These are phyloP conservation scores for Coemansia sp. DNA, from an alignment of 192 early-diverging fungal genomes.

Conservation along the genomic window DNA sequence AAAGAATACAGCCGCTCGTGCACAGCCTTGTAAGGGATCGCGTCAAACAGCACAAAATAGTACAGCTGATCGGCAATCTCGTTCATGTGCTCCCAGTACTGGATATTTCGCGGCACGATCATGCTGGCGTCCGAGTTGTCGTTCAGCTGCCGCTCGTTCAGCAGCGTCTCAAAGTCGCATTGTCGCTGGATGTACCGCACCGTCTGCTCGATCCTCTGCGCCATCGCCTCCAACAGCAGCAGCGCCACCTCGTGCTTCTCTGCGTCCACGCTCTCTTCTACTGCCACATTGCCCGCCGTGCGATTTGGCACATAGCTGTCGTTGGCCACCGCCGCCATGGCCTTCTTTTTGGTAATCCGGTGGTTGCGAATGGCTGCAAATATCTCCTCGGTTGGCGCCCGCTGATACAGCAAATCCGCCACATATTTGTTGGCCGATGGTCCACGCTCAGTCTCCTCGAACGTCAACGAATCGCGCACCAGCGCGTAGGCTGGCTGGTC, in stretches of 20 bases:
- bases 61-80: slow-evolving; percentile 75
- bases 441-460: slow-evolving; percentile 53
- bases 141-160: slow-evolving; percentile 37
- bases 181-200: slow-evolving; percentile 46
- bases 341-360: slow-evolving; percentile 47
- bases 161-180: slow-evolving; percentile 53
- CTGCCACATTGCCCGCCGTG: background rate
- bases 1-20: slow-evolving; percentile 56
- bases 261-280: slow-evolving; percentile 18
- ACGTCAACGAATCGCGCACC: slow-evolving; percentile 61
- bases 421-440: slow-evolving; percentile 58
- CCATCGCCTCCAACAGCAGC: slow-evolving; percentile 46
- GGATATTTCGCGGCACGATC: slow-evolving; percentile 63
- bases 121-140: slow-evolving; percentile 52
- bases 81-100: slow-evolving; percentile 72
- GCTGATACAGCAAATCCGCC: slow-evolving; percentile 68
- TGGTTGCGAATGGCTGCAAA: slow-evolving; percentile 58
- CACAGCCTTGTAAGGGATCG: slow-evolving; percentile 58
- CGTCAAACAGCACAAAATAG: slow-evolving; percentile 61
- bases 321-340: slow-evolving; percentile 38
- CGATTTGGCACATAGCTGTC: slow-evolving; percentile 44
- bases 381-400: slow-evolving; percentile 72
- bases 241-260: slow-evolving; percentile 35
- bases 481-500: slow-evolving; percentile 55
- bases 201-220: slow-evolving; percentile 35